Conservation (phyloP, 306 rosid genomes). For the Aeschynomene evenia region DNA sequence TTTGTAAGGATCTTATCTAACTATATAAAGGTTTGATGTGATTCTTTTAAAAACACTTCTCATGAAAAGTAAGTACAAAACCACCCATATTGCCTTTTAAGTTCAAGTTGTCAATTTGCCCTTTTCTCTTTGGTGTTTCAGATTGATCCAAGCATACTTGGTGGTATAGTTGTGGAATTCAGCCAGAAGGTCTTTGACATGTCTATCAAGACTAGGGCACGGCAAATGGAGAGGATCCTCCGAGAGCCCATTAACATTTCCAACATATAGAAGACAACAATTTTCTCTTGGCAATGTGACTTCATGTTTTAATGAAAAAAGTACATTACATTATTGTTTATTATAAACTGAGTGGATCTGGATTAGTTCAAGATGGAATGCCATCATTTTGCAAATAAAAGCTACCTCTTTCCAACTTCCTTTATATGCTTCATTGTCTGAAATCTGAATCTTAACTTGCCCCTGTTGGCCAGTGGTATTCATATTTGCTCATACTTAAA, state of each 20-base stretch:
- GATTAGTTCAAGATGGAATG: constrained; percentile 47
- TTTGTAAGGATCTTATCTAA: too few relatives aligned
- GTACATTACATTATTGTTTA: constrained; percentile 28
- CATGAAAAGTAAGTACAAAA: too few relatives aligned
- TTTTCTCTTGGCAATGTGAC: constrained; percentile 27
- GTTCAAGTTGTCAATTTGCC: not conserved
- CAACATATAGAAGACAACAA: constrained; percentile 46
- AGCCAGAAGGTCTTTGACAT: constrained; percentile 80
- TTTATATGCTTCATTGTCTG: constrained; percentile 15
- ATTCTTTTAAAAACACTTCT: too few relatives aligned
- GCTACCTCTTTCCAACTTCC: constrained; percentile 34
- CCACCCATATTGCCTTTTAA: not conserved
- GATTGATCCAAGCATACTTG: constrained; percentile 89
- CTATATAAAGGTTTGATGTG: too few relatives aligned
- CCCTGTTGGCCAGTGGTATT: not conserved
- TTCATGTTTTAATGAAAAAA: constrained; percentile 30
- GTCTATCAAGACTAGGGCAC: constrained; percentile 86
- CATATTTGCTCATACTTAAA: not conserved
- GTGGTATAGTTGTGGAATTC: constrained; percentile 85
- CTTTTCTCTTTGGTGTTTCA: constrained; percentile 27
- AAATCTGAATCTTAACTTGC: constrained; percentile 6
- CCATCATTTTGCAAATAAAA: constrained; percentile 71
- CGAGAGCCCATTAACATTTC: constrained; percentile 57
- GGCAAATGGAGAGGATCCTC: constrained; percentile 91
- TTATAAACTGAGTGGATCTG: constrained; percentile 38